Evolutionary conservation across 768 basidiomycete genomes (phyloP).

Genomic region (Lentinula lateritia): DNA sequence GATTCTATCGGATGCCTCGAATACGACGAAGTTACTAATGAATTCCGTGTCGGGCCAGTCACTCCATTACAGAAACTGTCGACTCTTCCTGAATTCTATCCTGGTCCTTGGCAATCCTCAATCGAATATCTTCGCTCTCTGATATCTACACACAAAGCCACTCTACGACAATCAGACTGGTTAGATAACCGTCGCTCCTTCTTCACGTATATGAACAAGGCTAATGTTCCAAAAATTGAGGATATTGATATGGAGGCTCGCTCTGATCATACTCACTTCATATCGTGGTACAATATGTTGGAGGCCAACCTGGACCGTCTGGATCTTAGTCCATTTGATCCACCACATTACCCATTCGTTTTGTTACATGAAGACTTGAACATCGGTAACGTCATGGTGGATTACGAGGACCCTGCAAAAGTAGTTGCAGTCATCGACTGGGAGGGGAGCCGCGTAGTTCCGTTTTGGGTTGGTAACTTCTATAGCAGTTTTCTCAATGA

Average conservation of each 20-base stretch:
- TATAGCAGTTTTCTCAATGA: too few species aligned
- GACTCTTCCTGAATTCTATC: too few species aligned
- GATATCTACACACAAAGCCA: too few species aligned
- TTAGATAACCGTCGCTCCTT: background rate
- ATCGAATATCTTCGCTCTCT: too few species aligned
- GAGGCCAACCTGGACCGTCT: background rate
- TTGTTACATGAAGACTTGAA: background rate
- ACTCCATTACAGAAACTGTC: background rate
- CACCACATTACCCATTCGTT: background rate
- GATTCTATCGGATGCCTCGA: background rate
- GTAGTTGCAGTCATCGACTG: background rate
- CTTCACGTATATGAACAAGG: background rate
- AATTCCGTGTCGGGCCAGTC: background rate
- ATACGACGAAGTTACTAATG: background rate
- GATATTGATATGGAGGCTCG: background rate
- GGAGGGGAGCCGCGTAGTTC: background rate
- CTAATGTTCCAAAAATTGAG: background rate
- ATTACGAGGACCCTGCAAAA: background rate
- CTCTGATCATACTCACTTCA: background rate
- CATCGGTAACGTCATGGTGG: background rate
- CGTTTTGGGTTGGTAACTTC: background rate
- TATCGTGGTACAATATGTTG: background rate
- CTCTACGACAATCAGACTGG: background rate
- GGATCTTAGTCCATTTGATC: background rate
- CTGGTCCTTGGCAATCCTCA: too few species aligned